phyloP scores from a whole-genome alignment of 345 rosid genomes.

The Syzygium grande region DNA sequence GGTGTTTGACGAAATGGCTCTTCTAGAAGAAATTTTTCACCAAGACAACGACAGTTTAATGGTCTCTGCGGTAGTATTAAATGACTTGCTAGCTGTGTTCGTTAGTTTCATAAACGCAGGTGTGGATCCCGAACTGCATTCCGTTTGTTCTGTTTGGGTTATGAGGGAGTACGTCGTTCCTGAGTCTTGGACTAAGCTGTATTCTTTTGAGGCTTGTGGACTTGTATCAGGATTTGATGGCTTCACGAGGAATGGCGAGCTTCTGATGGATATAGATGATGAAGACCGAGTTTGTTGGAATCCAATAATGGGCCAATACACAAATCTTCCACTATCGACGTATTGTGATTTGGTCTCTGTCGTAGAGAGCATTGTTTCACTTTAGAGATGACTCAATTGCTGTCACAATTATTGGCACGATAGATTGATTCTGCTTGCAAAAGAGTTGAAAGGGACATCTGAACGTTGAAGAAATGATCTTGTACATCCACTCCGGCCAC shows the following conservation, averaged over 20 bases:
- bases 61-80: background rate
- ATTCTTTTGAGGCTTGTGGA: background rate
- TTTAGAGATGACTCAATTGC: background rate
- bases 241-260: background rate
- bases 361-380: background rate
- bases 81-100: background rate
- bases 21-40: background rate
- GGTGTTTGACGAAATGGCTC: background rate
- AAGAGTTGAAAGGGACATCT: background rate
- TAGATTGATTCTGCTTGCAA: background rate
- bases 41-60: background rate
- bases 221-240: fast-evolving
- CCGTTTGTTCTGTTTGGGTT: background rate
- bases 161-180: background rate
- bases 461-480: background rate
- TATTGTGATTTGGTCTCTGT: fast-evolving
- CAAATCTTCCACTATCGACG: fast-evolving
- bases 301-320: background rate
- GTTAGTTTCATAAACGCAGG: background rate
- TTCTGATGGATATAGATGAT: background rate
- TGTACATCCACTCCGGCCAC: no score
- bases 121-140: background rate
- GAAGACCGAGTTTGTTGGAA: background rate
- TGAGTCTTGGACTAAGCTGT: background rate
- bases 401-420: background rate